Conservation (phyloP, 441 rosid species). For the Arabidopsis lyrata region DNA sequence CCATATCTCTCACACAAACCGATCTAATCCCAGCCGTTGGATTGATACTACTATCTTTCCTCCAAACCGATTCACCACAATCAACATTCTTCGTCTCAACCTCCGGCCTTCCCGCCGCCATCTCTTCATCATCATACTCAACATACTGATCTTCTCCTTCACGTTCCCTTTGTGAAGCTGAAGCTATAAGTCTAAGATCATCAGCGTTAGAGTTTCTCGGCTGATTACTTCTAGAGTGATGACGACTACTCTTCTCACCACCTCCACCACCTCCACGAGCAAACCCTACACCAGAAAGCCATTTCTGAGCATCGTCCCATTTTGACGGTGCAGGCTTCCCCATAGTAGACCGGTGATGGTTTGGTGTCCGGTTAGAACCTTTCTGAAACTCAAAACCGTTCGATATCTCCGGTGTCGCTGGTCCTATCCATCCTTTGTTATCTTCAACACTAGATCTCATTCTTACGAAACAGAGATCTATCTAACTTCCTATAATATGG, state of each 20-base stretch:
- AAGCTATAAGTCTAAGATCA: conserved; percentile 84
- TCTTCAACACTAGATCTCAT: conserved; percentile 83
- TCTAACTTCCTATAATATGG: too few species aligned
- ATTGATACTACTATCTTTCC: conserved; percentile 50
- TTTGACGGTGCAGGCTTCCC: conserved; percentile 94
- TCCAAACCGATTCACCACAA: conserved; percentile 69
- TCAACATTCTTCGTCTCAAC: conserved; percentile 79
- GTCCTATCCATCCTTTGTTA: conserved; percentile 67
- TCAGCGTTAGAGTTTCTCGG: conserved; percentile 92
- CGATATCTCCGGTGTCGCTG: conserved; percentile 58
- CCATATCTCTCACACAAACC: conserved; percentile 89
- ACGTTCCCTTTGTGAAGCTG: conserved; percentile 75
- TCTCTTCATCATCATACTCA: conserved; percentile 58
- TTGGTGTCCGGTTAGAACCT: conserved; percentile 59
- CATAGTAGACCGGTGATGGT: conserved; percentile 76
- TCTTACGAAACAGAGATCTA: too few species aligned
- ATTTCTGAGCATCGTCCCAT: conserved; percentile 98
- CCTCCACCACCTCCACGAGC: conserved; percentile 61
- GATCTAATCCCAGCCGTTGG: conserved; percentile 62
- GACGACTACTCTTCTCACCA: conserved; percentile 40
- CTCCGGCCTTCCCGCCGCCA: conserved; percentile 49
- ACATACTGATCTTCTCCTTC: conserved; percentile 53
- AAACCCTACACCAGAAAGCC: conserved; percentile 76
- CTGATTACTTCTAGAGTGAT: conserved; percentile 42
- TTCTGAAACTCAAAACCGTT: conserved; percentile 78